phyloP scores from a whole-genome alignment of 2,329 filamentous ascomycete genomes.

The Ophiostoma tasmaniense region DNA sequence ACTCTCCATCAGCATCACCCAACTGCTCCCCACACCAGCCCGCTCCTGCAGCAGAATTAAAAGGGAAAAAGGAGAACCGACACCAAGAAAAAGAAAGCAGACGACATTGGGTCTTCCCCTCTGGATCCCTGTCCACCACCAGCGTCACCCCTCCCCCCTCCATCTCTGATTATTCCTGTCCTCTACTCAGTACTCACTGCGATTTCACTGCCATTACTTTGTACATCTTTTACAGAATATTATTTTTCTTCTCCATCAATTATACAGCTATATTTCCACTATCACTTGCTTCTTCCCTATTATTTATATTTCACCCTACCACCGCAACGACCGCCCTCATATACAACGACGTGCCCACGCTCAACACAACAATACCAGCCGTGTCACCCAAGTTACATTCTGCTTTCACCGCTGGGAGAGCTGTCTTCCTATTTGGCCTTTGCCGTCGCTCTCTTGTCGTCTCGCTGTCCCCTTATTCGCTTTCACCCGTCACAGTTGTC shows the following conservation, averaged over 20 bases:
- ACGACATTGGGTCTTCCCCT: constrained; percentile 3
- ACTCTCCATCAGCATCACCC: not conserved
- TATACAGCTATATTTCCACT: not conserved
- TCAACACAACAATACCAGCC: constrained; percentile 1
- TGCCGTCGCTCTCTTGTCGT: not conserved
- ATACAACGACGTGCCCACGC: constrained; percentile 1
- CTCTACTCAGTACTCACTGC: not conserved
- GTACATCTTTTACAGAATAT: not conserved
- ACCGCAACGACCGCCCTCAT: not conserved
- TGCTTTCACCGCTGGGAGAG: constrained; percentile 6
- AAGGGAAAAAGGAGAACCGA: not conserved
- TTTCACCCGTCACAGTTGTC: not conserved
- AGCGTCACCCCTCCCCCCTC: constrained; percentile 5
- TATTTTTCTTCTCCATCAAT: not conserved
- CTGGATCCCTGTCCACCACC: constrained; percentile 2
- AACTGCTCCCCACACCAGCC: constrained; percentile 1
- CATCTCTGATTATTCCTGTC: not conserved
- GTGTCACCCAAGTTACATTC: not conserved
- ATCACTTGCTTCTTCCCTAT: not conserved
- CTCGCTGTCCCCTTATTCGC: not conserved
- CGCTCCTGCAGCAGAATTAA: constrained; percentile 1
- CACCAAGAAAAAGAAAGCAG: not conserved
- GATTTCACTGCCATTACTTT: not conserved
- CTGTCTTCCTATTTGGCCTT: constrained; percentile 5
- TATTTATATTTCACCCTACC: constrained; percentile 2